Evolutionary conservation across 2,329 filamentous ascomycete genomes (phyloP).

Genomic region (Alternaria burnsii): DNA sequence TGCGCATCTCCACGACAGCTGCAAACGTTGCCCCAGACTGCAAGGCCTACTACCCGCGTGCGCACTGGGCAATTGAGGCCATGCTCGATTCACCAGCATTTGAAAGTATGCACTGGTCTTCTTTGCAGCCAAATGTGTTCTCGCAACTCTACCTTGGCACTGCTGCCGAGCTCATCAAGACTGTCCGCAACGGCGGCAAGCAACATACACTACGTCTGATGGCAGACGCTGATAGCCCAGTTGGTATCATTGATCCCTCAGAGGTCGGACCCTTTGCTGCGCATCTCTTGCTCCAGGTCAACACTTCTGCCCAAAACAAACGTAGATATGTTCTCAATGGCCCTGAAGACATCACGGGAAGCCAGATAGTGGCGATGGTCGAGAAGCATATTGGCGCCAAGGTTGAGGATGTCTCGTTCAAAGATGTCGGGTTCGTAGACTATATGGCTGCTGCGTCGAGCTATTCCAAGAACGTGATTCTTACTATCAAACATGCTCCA

Average conservation of each 20-base stretch:
- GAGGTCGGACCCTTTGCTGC: slow-evolving; percentile 28
- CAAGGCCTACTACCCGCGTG: slow-evolving; percentile 24
- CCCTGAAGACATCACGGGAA: slow-evolving; percentile 23
- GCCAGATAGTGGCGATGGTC: slow-evolving; percentile 21
- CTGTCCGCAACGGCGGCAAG: slow-evolving; percentile 7
- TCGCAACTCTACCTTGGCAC: not conserved
- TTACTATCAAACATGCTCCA: slow-evolving; percentile 16
- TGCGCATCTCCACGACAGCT: slow-evolving; percentile 26
- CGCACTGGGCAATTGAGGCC: slow-evolving; percentile 29
- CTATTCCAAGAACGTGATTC: slow-evolving; percentile 21
- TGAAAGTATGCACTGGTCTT: slow-evolving; percentile 13
- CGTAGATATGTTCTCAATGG: slow-evolving; percentile 26
- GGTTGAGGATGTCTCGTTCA: slow-evolving; percentile 22
- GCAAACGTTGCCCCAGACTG: slow-evolving; percentile 19
- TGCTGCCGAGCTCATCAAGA: slow-evolving; percentile 18
- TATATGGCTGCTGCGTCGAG: slow-evolving; percentile 14
- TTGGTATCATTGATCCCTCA: slow-evolving; percentile 24
- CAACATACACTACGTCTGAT: slow-evolving; percentile 15
- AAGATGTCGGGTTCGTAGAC: slow-evolving; percentile 20
- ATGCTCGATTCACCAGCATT: slow-evolving; percentile 12
- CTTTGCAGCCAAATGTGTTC: slow-evolving; percentile 26
- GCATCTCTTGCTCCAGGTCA: slow-evolving; percentile 18
- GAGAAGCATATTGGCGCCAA: slow-evolving; percentile 22
- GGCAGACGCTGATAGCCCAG: slow-evolving; percentile 1
- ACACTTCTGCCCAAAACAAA: slow-evolving; percentile 20